These are phyloP conservation scores for Aspergillus homomorphus DNA, from an alignment of 495 filamentous ascomycete species.

Conservation along the genomic window DNA sequence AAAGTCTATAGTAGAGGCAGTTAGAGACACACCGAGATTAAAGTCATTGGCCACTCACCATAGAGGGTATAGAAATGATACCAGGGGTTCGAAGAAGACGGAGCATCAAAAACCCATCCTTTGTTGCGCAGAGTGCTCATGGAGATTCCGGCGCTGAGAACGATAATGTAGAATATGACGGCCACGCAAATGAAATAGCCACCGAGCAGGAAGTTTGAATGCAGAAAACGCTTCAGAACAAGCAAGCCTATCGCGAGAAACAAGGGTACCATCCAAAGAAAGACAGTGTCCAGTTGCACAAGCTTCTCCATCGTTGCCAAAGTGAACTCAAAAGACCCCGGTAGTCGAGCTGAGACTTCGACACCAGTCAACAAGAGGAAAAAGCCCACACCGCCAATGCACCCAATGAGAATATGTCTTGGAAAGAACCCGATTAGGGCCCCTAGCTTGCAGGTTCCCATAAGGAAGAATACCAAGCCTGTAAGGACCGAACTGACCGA, in stretches of 20 bases:
- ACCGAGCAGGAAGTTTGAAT: slow-evolving; percentile 78
- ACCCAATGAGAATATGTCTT: slow-evolving; percentile 91
- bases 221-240: slow-evolving; percentile 65
- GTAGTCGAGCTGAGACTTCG: slow-evolving; percentile 87
- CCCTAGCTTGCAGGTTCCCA: slow-evolving; percentile 81
- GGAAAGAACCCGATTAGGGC: slow-evolving; percentile 95
- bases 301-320: slow-evolving; percentile 71
- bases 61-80: slow-evolving; percentile 97
- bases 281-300: slow-evolving; percentile 64
- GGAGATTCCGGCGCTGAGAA: slow-evolving; percentile 59
- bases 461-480: slow-evolving; percentile 83
- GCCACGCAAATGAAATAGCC: slow-evolving; percentile 83
- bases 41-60: slow-evolving; percentile 48
- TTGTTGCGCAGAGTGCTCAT: slow-evolving; percentile 58
- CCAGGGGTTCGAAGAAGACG: slow-evolving; percentile 81
- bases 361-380: slow-evolving; percentile 89
- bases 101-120: slow-evolving; percentile 90
- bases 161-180: slow-evolving; percentile 76
- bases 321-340: slow-evolving; percentile 78
- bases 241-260: slow-evolving; percentile 73
- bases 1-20: slow-evolving; percentile 53
- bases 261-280: slow-evolving; percentile 81
- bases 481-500: slow-evolving; percentile 89
- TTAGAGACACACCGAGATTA: slow-evolving; percentile 6
- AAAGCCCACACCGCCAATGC: slow-evolving; percentile 97